Evolutionary conservation across 441 rosid species (phyloP).

Genomic region (Breynia disticha): DNA sequence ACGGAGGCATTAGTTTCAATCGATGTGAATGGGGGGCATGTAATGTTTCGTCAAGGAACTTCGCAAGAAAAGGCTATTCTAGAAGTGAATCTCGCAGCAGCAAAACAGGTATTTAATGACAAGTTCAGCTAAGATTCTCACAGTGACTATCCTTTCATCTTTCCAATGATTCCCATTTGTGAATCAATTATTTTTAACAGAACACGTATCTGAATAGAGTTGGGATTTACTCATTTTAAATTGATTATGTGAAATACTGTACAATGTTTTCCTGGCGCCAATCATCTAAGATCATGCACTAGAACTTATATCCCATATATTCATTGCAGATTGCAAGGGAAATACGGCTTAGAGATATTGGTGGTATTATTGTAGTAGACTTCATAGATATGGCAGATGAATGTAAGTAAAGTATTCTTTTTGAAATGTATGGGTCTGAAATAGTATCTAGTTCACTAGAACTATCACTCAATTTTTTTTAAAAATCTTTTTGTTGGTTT

Average conservation of each 20-base stretch:
- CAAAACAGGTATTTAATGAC: conserved; percentile 57
- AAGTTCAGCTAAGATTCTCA: neutral
- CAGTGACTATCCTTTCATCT: neutral
- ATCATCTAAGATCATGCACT: too few relatives aligned
- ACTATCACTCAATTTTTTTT: neutral
- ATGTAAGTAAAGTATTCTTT: conserved; percentile 36
- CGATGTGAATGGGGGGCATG: conserved; percentile 98
- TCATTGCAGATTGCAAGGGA: conserved; percentile 81
- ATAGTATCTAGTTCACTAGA: too few relatives aligned
- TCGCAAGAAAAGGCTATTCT: conserved; percentile 88
- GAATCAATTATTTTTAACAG: neutral
- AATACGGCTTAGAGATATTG: conserved; percentile 86
- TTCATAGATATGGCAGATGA: conserved; percentile 94
- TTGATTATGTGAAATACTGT: too few relatives aligned
- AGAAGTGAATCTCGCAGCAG: conserved; percentile 92
- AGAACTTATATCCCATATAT: neutral
- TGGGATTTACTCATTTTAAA: too few relatives aligned
- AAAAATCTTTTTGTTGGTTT: conserved; percentile 11
- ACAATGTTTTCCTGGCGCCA: too few relatives aligned
- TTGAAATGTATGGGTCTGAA: too few relatives aligned
- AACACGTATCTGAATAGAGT: too few relatives aligned
- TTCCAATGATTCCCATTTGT: too few relatives aligned
- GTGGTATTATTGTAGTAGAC: conserved; percentile 97
- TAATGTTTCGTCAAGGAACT: conserved; percentile 79
- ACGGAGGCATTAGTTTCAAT: conserved; percentile 96